Base-by-base conservation (phyloP, 192 early-diverging fungal genomes). In the Jimgerdemannia lactiflua region DNA sequence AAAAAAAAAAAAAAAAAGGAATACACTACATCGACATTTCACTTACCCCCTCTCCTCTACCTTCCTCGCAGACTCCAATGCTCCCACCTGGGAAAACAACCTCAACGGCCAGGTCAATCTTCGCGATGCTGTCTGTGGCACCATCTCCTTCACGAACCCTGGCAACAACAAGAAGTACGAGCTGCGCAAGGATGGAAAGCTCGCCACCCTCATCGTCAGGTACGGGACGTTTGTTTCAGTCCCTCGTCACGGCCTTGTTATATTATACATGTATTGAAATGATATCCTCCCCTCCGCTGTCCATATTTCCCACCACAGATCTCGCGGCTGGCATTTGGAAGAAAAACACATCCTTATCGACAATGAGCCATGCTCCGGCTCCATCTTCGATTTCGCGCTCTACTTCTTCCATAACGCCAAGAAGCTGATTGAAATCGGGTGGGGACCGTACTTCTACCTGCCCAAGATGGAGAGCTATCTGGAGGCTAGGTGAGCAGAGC, bases 391-490 rank as follows among this genome's bases (percentile, higher is more conserved):
- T 85, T 99, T 99, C 85, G 96, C 86, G 67, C 88, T 99, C 75
- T 99, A 97, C 90, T 99, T 97, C 84, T 99, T 95, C 94, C 97
- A 99, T 91, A 99, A 99, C 85, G 96, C 93, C 78, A 87, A 89
- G 70, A 91, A 94, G 80, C 78, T 91, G 14, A 75, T 97, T 76
- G 91, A 91, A 70, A 88, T 89, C 42, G 97, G 97, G 67, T 90
- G 91, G 79, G 97, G 97, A 49, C 97, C 97, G 70, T 99, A 99
- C 92, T 99, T 96, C 75, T 99, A 99, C 84, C 88, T 97, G 39
- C 97, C 97, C 84, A 99, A 99, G 90, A 97, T 99, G 95, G 97
- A 99, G 87, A 92, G 90, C 77, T 94, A 97, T 78, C 90, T 99
- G 63, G 97, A 99, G 86, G 97, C 97, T 64, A 76, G 77, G 77